Conservation (phyloP, 2,329 filamentous ascomycete species). For the Pyricularia sp. region DNA sequence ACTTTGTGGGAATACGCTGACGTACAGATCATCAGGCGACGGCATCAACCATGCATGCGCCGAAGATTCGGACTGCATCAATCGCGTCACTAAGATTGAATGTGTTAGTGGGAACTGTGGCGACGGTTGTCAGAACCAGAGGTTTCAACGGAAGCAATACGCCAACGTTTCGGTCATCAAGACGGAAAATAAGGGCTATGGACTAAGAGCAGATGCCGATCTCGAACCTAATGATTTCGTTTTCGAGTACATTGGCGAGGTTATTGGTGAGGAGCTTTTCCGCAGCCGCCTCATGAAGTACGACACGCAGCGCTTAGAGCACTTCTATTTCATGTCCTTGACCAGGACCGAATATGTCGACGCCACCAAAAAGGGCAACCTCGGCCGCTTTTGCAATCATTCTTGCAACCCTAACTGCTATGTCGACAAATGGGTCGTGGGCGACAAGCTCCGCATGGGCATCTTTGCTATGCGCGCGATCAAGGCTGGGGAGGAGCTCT, state of each 20-base stretch:
- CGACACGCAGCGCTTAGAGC: conserved; percentile 91
- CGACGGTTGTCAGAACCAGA: conserved; percentile 78
- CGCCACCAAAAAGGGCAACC: conserved; percentile 89
- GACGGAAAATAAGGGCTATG: conserved; percentile 95
- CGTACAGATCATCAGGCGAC: conserved; percentile 28
- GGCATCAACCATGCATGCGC: conserved; percentile 74
- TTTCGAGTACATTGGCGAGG: conserved; percentile 96
- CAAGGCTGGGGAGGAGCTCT: conserved; percentile 80
- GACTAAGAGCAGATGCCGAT: conserved; percentile 67
- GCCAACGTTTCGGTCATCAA: conserved; percentile 90
- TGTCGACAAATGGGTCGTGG: conserved; percentile 98
- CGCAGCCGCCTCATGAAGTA: conserved; percentile 85
- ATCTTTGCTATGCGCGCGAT: conserved; percentile 86
- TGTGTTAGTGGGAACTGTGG: conserved; percentile 76
- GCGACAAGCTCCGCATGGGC: conserved; percentile 94
- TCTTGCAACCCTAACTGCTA: conserved; percentile 98
- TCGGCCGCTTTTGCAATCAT: conserved; percentile 96
- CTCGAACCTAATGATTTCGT: conserved; percentile 81
- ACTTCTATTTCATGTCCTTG: conserved; percentile 99
- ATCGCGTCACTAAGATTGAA: conserved; percentile 95
- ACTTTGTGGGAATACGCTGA: neutral
- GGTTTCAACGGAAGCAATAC: conserved; percentile 83
- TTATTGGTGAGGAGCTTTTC: conserved; percentile 87
- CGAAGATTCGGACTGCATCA: conserved; percentile 96
- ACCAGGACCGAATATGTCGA: conserved; percentile 95